Base-by-base conservation (phyloP, 2,329 filamentous ascomycete species). In the Fusarium robinianum region DNA sequence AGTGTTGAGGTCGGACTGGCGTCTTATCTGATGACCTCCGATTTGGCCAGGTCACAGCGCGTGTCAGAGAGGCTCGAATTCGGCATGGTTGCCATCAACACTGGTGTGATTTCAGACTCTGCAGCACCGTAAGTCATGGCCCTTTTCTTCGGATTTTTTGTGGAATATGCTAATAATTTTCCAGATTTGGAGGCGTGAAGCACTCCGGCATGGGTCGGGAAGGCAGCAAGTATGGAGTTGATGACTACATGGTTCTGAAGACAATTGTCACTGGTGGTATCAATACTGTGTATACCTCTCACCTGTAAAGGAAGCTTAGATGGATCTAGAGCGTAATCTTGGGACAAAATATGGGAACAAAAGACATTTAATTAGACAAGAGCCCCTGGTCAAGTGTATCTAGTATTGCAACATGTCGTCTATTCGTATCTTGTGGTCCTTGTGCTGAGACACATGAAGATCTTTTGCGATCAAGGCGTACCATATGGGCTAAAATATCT, bases 51-150 rank as follows among this genome's bases (percentile, higher is more conserved):
- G 0, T 73, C 80, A 37, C 85, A 83, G 79, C 72, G 84, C 46
- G 67, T 87, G 61, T 69, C 86, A 43, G 83, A 87, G 71, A 83
- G 80, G 52, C 63, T 87, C 22, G 82, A 87, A 62, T 83, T 83
- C 5, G 83, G 83, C 4, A 87, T 86, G 83, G 82, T 87, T 58
- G 83, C 83, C 10, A 69, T 84, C 67, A 84, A 84, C 55, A 81
- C 77, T 42, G 77, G 79, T 72, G 51, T 70, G 6, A 55, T 64
- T 9, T 51, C 60, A 6, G 58, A 62, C n/a, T 51, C 53, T 19
- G 41, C 58, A 14, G 55, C 58, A 7, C 59, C 63, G 57, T 63
- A 46, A 58, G 58, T 54, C 15, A 24, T 22, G n/a, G n/a, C n/a
- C 11, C 12, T 6, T 1, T 11, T 4, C 6, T n/a, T 17, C n/a